These are phyloP conservation scores for Cladosporium velox DNA, from an alignment of 2,329 filamentous ascomycete genomes.

Conservation along the genomic window DNA sequence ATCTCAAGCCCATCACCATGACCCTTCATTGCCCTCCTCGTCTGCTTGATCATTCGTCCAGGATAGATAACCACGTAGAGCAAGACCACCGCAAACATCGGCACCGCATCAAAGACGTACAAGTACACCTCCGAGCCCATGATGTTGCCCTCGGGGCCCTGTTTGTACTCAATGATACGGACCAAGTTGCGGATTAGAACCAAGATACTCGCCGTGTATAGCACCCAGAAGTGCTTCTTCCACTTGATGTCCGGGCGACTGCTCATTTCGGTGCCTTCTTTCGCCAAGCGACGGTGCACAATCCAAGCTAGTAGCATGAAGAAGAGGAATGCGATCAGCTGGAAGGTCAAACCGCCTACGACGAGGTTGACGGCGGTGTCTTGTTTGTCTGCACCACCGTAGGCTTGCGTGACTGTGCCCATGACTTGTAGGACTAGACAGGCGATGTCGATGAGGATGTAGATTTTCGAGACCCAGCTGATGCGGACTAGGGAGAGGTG, in stretches of 20 bases:
- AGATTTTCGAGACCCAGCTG: constrained; percentile 55
- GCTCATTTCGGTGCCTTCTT: neutral
- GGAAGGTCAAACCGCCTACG: constrained; percentile 6
- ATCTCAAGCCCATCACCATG: neutral
- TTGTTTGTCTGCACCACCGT: constrained; percentile 3
- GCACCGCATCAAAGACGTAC: constrained; percentile 22
- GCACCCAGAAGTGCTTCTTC: neutral
- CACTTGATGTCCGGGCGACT: neutral
- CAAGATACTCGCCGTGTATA: constrained; percentile 20
- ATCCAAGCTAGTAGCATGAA: constrained; percentile 10
- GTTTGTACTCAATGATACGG: constrained; percentile 21
- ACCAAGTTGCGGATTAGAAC: constrained; percentile 22
- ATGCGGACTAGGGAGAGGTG: constrained; percentile 44
- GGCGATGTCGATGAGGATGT: constrained; percentile 57
- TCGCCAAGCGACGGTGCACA: neutral
- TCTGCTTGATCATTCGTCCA: neutral
- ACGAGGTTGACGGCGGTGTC: constrained; percentile 1
- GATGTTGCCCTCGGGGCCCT: constrained; percentile 17
- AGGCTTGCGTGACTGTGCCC: constrained; percentile 40
- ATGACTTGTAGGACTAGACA: constrained; percentile 55
- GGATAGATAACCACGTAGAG: constrained; percentile 14
- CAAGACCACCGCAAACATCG: constrained; percentile 21
- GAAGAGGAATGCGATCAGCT: constrained; percentile 13
- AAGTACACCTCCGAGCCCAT: constrained; percentile 18
- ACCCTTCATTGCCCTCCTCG: neutral